phyloP scores from a whole-genome alignment of 805 yeast genomes.

The Tetrapisispora nanseiensis region DNA sequence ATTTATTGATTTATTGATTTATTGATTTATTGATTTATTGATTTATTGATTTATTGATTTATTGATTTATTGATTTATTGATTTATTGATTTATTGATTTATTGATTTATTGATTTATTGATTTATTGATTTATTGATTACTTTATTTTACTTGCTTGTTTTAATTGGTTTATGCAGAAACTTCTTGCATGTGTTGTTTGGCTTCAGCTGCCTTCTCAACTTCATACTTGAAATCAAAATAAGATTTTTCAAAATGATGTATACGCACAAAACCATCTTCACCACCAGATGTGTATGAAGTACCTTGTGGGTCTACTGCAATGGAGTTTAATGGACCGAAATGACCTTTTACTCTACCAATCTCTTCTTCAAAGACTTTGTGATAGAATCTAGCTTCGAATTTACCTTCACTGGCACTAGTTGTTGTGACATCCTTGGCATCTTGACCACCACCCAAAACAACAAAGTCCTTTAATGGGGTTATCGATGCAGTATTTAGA shows the following conservation, averaged over 20 bases:
- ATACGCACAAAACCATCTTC: constrained; percentile 97
- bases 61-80: no score
- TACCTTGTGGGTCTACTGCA: constrained; percentile 90
- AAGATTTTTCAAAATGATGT: constrained; percentile 85
- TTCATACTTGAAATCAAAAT: constrained; percentile 87
- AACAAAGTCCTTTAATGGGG: constrained; percentile 85
- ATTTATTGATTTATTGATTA: no score
- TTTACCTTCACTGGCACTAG: constrained; percentile 85
- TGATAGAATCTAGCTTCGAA: constrained; percentile 95
- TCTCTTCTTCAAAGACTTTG: constrained; percentile 88
- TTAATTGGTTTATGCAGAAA: constrained; percentile 2
- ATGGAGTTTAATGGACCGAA: constrained; percentile 96
- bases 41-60: no score
- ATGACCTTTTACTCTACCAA: constrained; percentile 96
- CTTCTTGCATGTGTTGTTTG: constrained; percentile 26
- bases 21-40: no score
- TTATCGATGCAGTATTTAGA: constrained; percentile 87
- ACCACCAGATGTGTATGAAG: constrained; percentile 92
- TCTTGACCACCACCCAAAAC: constrained; percentile 99
- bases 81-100: no score
- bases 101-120: no score
- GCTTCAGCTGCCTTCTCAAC: constrained; percentile 71
- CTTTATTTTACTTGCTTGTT: no score
- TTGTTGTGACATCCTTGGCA: constrained; percentile 97
- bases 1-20: no score